Conservation (phyloP, 352 stramenopile genomes). For the Globisporangium nunn region DNA sequence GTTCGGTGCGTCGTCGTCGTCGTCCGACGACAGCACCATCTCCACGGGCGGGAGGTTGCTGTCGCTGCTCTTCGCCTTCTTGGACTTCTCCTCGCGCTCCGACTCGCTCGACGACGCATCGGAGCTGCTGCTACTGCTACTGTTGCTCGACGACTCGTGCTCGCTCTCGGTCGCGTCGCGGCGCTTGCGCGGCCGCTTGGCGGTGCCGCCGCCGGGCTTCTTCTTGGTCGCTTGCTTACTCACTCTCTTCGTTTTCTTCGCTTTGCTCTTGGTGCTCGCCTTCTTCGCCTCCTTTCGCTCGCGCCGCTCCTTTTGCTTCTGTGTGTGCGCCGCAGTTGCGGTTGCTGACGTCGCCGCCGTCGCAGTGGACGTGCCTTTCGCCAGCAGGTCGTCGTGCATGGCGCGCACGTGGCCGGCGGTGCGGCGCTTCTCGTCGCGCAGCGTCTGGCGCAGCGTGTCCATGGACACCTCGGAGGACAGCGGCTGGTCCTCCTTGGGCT, state of each 20-base stretch:
- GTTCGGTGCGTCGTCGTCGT: conserved; percentile 55
- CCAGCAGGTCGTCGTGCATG: conserved; percentile 37
- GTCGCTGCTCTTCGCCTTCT: conserved; percentile 8
- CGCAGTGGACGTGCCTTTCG: conserved; percentile 1
- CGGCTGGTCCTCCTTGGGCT: conserved; percentile 40
- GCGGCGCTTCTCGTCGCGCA: conserved; percentile 44
- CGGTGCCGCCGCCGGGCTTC: conserved; percentile 3
- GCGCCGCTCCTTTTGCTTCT: conserved; percentile 18
- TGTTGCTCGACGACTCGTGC: conserved; percentile 22
- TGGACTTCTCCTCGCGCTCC: conserved; percentile 15
- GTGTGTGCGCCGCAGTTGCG: conserved; percentile 2
- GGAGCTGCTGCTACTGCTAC: not conserved
- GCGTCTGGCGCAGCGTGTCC: conserved; percentile 39
- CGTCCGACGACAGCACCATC: conserved; percentile 59
- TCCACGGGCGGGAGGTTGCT: conserved; percentile 56
- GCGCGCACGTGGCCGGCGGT: conserved; percentile 25
- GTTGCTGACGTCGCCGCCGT: not conserved
- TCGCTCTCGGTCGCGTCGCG: conserved; percentile 19
- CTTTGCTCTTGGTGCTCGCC: conserved; percentile 12
- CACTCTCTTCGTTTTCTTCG: conserved; percentile 10
- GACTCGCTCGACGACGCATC: conserved; percentile 12
- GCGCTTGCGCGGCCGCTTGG: conserved; percentile 1
- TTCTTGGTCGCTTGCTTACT: conserved; percentile 9
- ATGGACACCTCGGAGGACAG: conserved; percentile 47
- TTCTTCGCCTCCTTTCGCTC: conserved; percentile 8